Conservation (phyloP, 208 protist genomes). For the Trichomonas tenax region DNA sequence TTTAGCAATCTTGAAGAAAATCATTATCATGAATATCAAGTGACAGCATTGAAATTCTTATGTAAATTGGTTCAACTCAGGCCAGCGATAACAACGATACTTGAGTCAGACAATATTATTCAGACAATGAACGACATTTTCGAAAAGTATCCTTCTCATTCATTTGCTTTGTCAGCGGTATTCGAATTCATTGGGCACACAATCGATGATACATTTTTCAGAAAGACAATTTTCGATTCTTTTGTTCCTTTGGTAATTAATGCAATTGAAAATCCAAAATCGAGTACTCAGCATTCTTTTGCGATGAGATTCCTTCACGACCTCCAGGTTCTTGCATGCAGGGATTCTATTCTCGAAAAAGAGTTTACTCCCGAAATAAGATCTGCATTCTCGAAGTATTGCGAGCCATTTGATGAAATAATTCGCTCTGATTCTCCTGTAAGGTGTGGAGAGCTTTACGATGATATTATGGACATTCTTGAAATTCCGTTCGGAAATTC, state of each 20-base stretch:
- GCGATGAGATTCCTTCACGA: background rate
- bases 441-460: background rate
- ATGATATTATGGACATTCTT: background rate
- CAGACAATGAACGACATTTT: background rate
- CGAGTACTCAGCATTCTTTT: background rate
- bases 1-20: background rate
- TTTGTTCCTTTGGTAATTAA: background rate
- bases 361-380: background rate
- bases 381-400: background rate
- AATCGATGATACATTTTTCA: background rate
- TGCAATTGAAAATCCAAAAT: background rate
- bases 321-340: background rate
- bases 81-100: background rate
- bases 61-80: background rate
- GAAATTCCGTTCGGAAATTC: background rate
- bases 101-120: background rate
- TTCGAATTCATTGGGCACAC: background rate
- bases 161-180: background rate
- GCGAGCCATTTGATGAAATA: background rate
- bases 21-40: background rate
- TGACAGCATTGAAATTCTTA: background rate
- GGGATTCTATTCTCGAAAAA: background rate
- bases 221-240: background rate
- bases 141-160: background rate
- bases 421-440: background rate